Percentiles rank a stretch among this genome's conserved stretches.
Evolutionary conservation across 148 eudicot species (phyloP).

Genomic region (Rhododendron kiyosumense): DNA sequence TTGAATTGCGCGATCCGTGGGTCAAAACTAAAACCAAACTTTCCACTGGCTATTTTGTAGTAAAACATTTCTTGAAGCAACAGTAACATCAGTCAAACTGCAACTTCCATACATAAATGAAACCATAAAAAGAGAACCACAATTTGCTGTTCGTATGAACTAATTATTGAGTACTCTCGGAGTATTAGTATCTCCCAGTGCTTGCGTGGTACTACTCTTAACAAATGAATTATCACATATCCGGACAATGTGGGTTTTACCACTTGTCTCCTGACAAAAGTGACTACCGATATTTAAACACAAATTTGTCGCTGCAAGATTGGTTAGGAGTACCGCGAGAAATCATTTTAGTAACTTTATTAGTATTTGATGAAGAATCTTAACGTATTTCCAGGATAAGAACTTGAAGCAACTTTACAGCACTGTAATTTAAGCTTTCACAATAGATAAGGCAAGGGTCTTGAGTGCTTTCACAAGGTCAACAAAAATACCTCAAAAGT

Average conservation of each 20-base stretch:
- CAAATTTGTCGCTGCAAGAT: too few species aligned
- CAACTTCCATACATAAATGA: background rate
- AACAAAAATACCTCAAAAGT: background rate
- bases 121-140: background rate
- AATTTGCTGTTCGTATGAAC: background rate
- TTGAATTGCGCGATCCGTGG: slow-evolving; percentile 16
- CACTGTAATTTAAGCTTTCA: background rate
- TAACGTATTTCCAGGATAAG: background rate
- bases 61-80: background rate
- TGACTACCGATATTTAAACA: background rate
- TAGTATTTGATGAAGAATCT: too few species aligned
- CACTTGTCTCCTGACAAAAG: background rate
- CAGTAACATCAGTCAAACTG: background rate
- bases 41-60: background rate
- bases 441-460: background rate
- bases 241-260: background rate
- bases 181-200: background rate
- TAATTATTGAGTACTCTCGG: background rate
- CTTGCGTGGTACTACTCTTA: background rate
- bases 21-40: slow-evolving; percentile 9
- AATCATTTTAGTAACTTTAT: too few species aligned
- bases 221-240: background rate
- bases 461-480: background rate
- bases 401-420: background rate
- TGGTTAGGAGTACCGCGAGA: background rate